Base-by-base conservation (phyloP, 495 filamentous ascomycete genomes). In the Pseudomonodictys pantanalensis region DNA sequence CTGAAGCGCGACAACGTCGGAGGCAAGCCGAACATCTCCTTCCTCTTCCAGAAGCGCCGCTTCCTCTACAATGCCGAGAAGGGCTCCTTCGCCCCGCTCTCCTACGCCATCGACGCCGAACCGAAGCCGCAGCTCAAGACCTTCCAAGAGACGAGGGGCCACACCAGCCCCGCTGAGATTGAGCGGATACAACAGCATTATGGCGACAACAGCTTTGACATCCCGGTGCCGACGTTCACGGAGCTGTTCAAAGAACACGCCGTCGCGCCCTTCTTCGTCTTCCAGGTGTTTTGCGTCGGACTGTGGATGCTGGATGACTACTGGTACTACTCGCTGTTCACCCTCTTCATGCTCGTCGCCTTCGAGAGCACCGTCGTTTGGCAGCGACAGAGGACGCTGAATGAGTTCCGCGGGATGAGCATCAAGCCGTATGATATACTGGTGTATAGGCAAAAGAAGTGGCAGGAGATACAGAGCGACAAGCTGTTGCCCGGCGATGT, bases 251-350 rank as follows among this genome's bases (percentile, higher is more conserved):
- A 93, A 75, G 95, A 99, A 73, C 93, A 99, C 75, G 92, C 93
- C 22, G 93, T 99, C 29, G 93, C 93, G 28, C 93, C 93, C 11
- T 99, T 99, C 81, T 99, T 99, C 73, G 91, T 99, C 49, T 99
- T 99, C 76, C 93, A 99, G 77, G 78, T 99, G 38, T 99, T 99
- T 78, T 97, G 95, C 64, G 93, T 99, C 55, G 93, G 95, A 25
- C 77, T 99, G 58, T 99, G 93, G 93, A 90, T 97, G 86, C 72
- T 99, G 72, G 93, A 99, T 72, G 93, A 99, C 75, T 97, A 97
- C 76, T 99, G 93, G 93, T 99, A 99, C 76, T 99, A 97, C 73
- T 99, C 93, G 58, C 81, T 99, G 11, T 99, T 99, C 70, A 97
- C 93, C 1, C 84, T 97, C 20, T 92, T 97, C 77, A 97, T 97